A percentile compares a stretch with the other conserved stretches of the same genome.
phyloP scores from a whole-genome alignment of 192 early-diverging fungal species.

The Physocladia obscura region DNA sequence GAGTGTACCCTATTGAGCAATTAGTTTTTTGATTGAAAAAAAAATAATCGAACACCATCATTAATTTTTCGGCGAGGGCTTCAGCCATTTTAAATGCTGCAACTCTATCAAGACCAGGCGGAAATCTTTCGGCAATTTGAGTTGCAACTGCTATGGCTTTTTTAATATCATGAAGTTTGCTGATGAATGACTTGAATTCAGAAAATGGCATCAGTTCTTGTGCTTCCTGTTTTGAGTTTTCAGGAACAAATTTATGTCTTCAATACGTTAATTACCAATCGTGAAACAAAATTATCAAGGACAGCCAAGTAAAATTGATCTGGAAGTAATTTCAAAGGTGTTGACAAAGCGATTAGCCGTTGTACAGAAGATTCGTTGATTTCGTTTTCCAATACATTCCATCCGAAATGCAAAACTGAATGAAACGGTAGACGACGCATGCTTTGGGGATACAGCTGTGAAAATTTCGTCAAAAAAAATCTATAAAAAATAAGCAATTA shows the following conservation, averaged over 20 bases:
- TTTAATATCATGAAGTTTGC: constrained; percentile 51
- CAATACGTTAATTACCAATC: constrained; percentile 13
- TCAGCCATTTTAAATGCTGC: constrained; percentile 59
- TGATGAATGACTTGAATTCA: constrained; percentile 57
- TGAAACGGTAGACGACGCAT: constrained; percentile 67
- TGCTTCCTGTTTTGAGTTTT: too few relatives aligned
- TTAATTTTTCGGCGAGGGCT: constrained; percentile 38
- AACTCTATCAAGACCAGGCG: constrained; percentile 62
- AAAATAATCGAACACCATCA: not conserved
- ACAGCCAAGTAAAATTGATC: constrained; percentile 68
- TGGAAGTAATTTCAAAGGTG: constrained; percentile 49
- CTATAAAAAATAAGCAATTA: too few relatives aligned
- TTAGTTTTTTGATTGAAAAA: too few relatives aligned
- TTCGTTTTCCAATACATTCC: constrained; percentile 53
- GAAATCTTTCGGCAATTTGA: constrained; percentile 55
- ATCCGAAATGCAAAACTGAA: constrained; percentile 48
- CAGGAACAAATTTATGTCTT: too few relatives aligned
- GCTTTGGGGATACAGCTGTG: too few relatives aligned
- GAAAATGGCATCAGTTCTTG: constrained; percentile 28
- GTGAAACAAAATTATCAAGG: constrained; percentile 46
- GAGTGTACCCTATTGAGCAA: too few relatives aligned
- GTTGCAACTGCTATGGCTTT: constrained; percentile 49
- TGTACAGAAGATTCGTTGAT: constrained; percentile 53
- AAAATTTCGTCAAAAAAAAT: too few relatives aligned
- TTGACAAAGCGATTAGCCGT: constrained; percentile 54